Percentiles rank a stretch among this genome's conserved stretches.
These are phyloP conservation scores for Paramecium bursaria DNA, from an alignment of 73 alveolate genomes.

Conservation along the genomic window DNA sequence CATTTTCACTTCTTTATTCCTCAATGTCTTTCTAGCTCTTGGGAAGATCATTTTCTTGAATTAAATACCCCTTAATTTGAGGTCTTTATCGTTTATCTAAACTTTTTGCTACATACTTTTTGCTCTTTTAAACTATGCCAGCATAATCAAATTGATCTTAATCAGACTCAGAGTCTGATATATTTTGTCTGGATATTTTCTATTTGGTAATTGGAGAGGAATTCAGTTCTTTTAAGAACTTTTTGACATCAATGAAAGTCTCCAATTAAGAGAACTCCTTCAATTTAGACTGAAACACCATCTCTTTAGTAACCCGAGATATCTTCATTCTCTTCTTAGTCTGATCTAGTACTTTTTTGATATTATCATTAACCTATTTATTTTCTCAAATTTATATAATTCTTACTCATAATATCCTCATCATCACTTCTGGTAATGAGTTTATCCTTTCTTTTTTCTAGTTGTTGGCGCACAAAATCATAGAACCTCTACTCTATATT, in stretches of 20 bases:
- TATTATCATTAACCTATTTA: conserved; percentile 6
- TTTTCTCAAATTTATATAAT: not conserved
- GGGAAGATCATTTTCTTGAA: not conserved
- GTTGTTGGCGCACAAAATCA: conserved; percentile 29
- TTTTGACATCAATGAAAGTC: conserved; percentile 32
- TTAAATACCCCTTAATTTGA: conserved; percentile 6
- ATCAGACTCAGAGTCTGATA: conserved; percentile 17
- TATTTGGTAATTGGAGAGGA: not conserved
- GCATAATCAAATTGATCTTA: conserved; percentile 47
- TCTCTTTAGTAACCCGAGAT: conserved; percentile 5
- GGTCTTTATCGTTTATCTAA: conserved; percentile 8
- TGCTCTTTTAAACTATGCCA: conserved; percentile 13
- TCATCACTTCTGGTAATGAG: not conserved
- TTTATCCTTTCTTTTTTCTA: conserved; percentile 31
- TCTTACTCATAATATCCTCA: conserved; percentile 47
- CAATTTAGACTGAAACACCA: not conserved
- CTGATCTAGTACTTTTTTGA: conserved; percentile 9
- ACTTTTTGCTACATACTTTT: conserved; percentile 15
- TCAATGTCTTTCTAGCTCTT: not conserved
- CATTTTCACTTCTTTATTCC: conserved; percentile 28
- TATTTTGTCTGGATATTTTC: not conserved
- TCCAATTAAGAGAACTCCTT: conserved; percentile 27
- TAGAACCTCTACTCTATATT: conserved; percentile 47
- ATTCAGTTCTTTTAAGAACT: not conserved
- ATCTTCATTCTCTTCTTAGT: conserved; percentile 38